A percentile compares a stretch with the other conserved stretches of the same genome.
phyloP scores from a whole-genome alignment of 257 asterid genomes.

The Thymus mandschuricus region DNA sequence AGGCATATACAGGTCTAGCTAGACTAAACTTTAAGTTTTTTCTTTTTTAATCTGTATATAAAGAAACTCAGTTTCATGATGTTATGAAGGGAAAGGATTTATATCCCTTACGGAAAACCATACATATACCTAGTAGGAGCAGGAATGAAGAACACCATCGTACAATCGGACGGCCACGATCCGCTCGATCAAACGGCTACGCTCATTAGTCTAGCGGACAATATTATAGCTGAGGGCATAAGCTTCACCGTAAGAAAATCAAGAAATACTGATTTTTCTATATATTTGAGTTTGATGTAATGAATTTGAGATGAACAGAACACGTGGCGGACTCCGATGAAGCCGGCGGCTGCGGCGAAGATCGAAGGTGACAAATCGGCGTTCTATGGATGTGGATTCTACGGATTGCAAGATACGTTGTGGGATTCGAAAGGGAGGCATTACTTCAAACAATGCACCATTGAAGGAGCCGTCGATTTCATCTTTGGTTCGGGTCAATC shows the following conservation, averaged over 20 bases:
- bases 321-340: not conserved
- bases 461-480: constrained; percentile 62
- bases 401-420: constrained; percentile 74
- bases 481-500: constrained; percentile 59
- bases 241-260: not conserved
- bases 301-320: not conserved
- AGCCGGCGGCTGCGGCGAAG: constrained; percentile 42
- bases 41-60: too few species aligned
- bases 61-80: not conserved
- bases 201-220: not conserved
- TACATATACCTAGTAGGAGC: not conserved
- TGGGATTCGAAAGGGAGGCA: constrained; percentile 52
- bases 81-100: not conserved
- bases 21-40: too few species aligned
- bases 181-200: not conserved
- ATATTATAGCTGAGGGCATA: constrained; percentile 3
- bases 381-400: constrained; percentile 51
- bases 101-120: not conserved
- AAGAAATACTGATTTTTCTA: too few species aligned
- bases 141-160: not conserved
- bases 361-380: constrained; percentile 62
- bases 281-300: not conserved
- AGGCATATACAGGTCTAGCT: not conserved
- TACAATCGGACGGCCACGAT: not conserved
- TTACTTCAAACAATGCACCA: constrained; percentile 47